These are phyloP conservation scores for Penicillium odoratum DNA, from an alignment of 495 filamentous ascomycete species.

Conservation along the genomic window DNA sequence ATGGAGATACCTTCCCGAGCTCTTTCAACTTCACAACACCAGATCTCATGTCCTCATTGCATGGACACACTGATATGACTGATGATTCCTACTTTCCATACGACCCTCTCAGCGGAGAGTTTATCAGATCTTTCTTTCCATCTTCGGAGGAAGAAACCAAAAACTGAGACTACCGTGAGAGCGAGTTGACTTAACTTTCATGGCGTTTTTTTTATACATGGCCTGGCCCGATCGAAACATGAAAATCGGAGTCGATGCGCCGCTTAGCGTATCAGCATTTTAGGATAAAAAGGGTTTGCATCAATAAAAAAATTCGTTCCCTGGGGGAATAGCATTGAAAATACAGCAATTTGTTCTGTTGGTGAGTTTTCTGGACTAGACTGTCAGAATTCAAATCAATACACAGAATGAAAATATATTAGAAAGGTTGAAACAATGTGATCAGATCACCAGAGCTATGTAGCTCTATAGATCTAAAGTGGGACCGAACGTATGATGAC, in stretches of 20 bases:
- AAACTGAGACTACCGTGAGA: not conserved
- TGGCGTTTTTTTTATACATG: not conserved
- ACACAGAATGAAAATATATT: too few relatives aligned
- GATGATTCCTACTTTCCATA: conserved; percentile 41
- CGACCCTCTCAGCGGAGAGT: conserved; percentile 45
- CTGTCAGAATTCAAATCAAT: not conserved
- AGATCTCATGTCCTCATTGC: conserved; percentile 11
- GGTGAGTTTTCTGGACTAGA: not conserved
- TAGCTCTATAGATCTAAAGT: not conserved
- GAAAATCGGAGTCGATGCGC: not conserved
- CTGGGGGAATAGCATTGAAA: not conserved
- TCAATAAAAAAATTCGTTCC: not conserved
- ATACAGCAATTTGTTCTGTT: not conserved
- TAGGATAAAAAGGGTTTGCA: not conserved
- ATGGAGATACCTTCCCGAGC: conserved; percentile 15
- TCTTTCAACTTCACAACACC: conserved; percentile 22
- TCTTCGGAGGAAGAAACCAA: conserved; percentile 16
- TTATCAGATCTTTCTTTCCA: conserved; percentile 47
- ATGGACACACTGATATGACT: conserved; percentile 11
- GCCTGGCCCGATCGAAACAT: not conserved
- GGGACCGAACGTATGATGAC: not conserved
- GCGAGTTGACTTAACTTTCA: not conserved
- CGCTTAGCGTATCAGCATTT: conserved; percentile 10
- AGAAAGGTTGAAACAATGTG: too few relatives aligned
- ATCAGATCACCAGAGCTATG: not conserved